These are phyloP conservation scores for Gynostemma pentaphyllum DNA, from an alignment of 306 rosid genomes.

Conservation along the genomic window DNA sequence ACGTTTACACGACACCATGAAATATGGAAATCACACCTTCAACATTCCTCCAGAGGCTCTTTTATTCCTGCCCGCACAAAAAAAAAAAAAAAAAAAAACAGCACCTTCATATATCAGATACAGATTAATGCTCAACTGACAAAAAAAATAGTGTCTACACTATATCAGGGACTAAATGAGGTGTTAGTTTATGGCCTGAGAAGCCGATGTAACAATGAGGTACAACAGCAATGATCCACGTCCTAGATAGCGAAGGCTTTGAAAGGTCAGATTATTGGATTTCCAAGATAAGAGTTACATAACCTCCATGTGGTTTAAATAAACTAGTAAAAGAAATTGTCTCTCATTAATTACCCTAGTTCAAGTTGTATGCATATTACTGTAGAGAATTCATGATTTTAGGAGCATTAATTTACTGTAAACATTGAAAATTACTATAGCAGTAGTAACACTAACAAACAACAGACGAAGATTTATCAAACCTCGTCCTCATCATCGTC, in stretches of 20 bases:
- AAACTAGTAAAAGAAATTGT: not conserved
- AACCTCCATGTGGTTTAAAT: not conserved
- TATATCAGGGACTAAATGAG: not conserved
- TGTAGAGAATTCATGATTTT: not conserved
- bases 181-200: not conserved
- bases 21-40: not conserved
- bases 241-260: too few relatives aligned
- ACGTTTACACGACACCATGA: not conserved
- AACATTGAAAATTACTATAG: not conserved
- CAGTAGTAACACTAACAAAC: constrained; percentile 1
- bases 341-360: not conserved
- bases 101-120: not conserved
- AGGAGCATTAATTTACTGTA: not conserved
- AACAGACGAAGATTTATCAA: constrained; percentile 12
- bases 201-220: not conserved
- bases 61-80: constrained; percentile 26
- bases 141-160: not conserved
- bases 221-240: too few relatives aligned
- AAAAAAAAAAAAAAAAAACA: not conserved
- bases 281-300: not conserved
- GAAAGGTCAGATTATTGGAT: too few relatives aligned
- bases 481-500: constrained; percentile 61
- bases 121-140: not conserved
- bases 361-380: not conserved
- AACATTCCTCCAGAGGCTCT: constrained; percentile 3